Base-by-base conservation (phyloP, 768 basidiomycete species). In the Lactifluus volemus region DNA sequence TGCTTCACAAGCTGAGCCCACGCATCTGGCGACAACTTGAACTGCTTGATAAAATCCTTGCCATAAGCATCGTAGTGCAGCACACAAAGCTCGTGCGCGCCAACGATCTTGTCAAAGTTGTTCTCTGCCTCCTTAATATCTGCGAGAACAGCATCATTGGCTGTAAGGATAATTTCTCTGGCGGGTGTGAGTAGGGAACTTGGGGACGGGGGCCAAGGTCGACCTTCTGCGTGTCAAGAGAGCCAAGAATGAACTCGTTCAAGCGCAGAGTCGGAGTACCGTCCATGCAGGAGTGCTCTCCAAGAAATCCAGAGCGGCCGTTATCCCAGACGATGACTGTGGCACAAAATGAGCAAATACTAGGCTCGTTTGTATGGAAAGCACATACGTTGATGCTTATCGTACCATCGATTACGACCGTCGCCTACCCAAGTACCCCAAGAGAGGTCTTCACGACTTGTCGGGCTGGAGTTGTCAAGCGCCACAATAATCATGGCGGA, bases 1-100 rank as follows among this genome's bases (percentile, higher is more conserved):
- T 98, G 96, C 77, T 95, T 98, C 67, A 95, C 85, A 56, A 98
- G 80, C 75, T 99, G 97, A 17, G 81, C 90, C 85, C 93, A 94
- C 30, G 95, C 94, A 69, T 99, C 97, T 0, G 96, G 97, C 1
- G 90, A 93, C 50, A 83, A 78, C 68, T 86, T 86, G 79, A 81
- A 82, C 59, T 77, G 79, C 77, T 97, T 98, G 76, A 94, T 90
- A 66, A 81, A 73, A 66, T 82, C 77, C 75, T 96, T 96, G 61
- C 97, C 97, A 71, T 94, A 97, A 5, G 63, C 69, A 44, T 72
- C 68, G 60, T 69, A 72, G 63, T 72, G 70, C 38, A 73, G 67
- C 25, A 72, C 70, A 34, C 67, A 42, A 42, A 99, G 77, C 64
- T 94, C 89, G 73, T 98, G 94, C 55, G 79, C 72, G 17, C 75